Conservation (phyloP, 805 yeast genomes). For the Starmera quercuum region DNA sequence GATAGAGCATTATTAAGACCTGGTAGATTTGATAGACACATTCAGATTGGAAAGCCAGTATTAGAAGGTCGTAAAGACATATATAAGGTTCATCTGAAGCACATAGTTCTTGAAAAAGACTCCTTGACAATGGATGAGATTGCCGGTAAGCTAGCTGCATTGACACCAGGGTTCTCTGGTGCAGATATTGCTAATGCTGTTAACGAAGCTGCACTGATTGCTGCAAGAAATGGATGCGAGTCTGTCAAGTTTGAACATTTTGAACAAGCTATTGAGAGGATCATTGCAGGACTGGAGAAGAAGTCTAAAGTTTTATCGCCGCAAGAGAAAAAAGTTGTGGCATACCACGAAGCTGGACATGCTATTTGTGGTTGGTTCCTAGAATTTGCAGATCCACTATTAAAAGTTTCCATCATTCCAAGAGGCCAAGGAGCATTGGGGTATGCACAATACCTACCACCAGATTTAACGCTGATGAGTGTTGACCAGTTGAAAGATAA, state of each 20-base stretch:
- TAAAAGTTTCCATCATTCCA: constrained; percentile 94
- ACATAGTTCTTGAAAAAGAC: constrained; percentile 50
- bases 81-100: constrained; percentile 75
- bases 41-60: constrained; percentile 87
- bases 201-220: constrained; percentile 95
- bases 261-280: constrained; percentile 95
- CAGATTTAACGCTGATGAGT: constrained; percentile 75
- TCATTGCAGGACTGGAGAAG: constrained; percentile 92
- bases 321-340: constrained; percentile 84
- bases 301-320: constrained; percentile 77
- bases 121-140: constrained; percentile 42
- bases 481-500: constrained; percentile 77
- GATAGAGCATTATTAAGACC: constrained; percentile 94
- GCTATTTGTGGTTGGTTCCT: constrained; percentile 98
- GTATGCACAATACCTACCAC: constrained; percentile 94
- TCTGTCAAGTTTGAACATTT: constrained; percentile 72
- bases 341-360: constrained; percentile 98
- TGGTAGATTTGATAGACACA: constrained; percentile 94
- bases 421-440: constrained; percentile 97
- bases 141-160: constrained; percentile 84
- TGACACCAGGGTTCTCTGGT: constrained; percentile 97
- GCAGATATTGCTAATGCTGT: constrained; percentile 97
- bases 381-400: constrained; percentile 83
- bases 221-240: constrained; percentile 77
- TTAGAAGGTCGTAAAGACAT: constrained; percentile 92